These are phyloP conservation scores for Boletus calvinii DNA, from an alignment of 1,284 basidiomycete genomes.

Conservation along the genomic window DNA sequence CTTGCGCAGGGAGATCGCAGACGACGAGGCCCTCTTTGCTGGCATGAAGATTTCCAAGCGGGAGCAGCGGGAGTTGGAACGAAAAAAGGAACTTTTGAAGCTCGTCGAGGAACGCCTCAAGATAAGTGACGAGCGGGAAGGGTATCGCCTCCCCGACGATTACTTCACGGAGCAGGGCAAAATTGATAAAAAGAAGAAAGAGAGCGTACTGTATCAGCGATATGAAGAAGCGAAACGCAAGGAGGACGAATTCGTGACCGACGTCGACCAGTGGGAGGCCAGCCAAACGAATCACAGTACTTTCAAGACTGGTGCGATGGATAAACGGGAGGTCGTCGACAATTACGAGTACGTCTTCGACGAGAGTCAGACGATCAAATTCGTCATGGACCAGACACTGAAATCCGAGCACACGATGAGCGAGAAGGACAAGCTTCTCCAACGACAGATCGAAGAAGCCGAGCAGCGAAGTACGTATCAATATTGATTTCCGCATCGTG, in stretches of 20 bases:
- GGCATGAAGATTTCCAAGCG: slow-evolving; percentile 88
- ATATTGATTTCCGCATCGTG: background rate
- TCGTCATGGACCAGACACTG: slow-evolving; percentile 83
- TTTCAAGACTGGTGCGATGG: slow-evolving; percentile 86
- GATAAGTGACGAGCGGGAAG: slow-evolving; percentile 93
- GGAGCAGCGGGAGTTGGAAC: slow-evolving; percentile 80
- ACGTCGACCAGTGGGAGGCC: slow-evolving; percentile 96
- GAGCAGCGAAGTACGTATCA: slow-evolving; percentile 76
- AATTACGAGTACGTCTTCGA: slow-evolving; percentile 98
- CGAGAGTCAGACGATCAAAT: slow-evolving; percentile 94
- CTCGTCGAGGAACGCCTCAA: slow-evolving; percentile 92
- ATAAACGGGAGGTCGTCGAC: slow-evolving; percentile 78
- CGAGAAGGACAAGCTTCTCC: slow-evolving; percentile 83
- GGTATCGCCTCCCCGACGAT: slow-evolving; percentile 94
- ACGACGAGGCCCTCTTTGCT: slow-evolving; percentile 85
- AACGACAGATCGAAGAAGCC: slow-evolving; percentile 89
- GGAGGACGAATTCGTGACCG: slow-evolving; percentile 91
- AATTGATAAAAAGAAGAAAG: slow-evolving; percentile 95
- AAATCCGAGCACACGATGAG: slow-evolving; percentile 72
- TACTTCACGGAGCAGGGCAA: slow-evolving; percentile 99
- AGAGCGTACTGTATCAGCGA: slow-evolving; percentile 89
- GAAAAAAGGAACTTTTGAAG: slow-evolving; percentile 89
- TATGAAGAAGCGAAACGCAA: slow-evolving; percentile 91
- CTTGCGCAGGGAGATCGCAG: slow-evolving; percentile 87
- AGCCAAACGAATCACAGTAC: slow-evolving; percentile 89